Conservation (phyloP, 2,329 filamentous ascomycete species). For the Sporothrix globosa region DNA sequence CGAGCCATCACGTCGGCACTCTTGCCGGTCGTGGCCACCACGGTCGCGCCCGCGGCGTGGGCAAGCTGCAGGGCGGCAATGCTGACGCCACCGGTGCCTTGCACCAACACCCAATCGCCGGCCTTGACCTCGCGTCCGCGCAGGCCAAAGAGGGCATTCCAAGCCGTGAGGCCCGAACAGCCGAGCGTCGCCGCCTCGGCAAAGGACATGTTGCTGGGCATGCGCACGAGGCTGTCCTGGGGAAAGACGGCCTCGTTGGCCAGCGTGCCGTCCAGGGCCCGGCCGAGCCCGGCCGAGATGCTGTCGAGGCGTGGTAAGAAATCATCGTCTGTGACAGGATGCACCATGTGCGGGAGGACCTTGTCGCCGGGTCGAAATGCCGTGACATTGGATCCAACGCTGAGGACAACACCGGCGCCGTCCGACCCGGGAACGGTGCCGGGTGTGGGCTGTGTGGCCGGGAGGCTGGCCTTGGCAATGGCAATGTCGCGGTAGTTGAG, state of each 20-base stretch:
- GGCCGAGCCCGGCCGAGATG: conserved; percentile 38
- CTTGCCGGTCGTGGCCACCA: conserved; percentile 62
- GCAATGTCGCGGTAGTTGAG: conserved; percentile 60
- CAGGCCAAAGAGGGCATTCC: conserved; percentile 67
- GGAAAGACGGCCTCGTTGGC: conserved; percentile 66
- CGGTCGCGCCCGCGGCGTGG: conserved; percentile 55
- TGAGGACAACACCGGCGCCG: conserved; percentile 57
- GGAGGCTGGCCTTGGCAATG: conserved; percentile 46
- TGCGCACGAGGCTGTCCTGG: conserved; percentile 67
- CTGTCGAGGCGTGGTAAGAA: conserved; percentile 69
- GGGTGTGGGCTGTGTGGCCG: conserved; percentile 42
- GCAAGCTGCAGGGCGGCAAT: conserved; percentile 65
- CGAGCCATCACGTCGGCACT: conserved; percentile 53
- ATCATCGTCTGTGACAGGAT: background rate
- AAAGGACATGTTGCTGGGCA: conserved; percentile 59
- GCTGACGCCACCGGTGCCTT: conserved; percentile 72
- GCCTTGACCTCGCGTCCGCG: conserved; percentile 50
- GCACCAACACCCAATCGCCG: conserved; percentile 64
- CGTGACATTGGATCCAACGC: conserved; percentile 56
- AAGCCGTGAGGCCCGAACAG: conserved; percentile 66
- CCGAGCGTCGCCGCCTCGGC: conserved; percentile 59
- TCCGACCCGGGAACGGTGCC: conserved; percentile 56
- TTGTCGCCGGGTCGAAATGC: conserved; percentile 45
- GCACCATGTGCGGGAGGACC: conserved; percentile 21
- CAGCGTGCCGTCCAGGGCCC: conserved; percentile 43